Evolutionary conservation across 257 asterid species (phyloP).

Genomic region (Nicotiana tomentosiformis): DNA sequence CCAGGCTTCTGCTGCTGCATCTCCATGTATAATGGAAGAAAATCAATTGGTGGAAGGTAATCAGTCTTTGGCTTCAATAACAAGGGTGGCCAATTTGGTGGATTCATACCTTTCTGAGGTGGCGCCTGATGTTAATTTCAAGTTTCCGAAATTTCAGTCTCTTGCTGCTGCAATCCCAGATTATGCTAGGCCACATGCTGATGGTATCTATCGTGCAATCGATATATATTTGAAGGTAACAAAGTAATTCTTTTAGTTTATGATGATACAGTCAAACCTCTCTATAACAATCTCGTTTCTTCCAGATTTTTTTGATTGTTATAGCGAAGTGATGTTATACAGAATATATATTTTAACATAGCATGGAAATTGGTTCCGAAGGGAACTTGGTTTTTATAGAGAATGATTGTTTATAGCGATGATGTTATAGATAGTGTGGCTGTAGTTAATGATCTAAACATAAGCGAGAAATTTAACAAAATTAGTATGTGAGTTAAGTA

Average conservation of each 20-base stretch:
- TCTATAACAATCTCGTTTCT: too few relatives aligned
- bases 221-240: constrained; percentile 85
- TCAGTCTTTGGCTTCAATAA: constrained; percentile 46
- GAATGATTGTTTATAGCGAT: too few relatives aligned
- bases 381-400: too few relatives aligned
- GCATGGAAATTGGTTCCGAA: too few relatives aligned
- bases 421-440: too few relatives aligned
- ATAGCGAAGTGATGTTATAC: too few relatives aligned
- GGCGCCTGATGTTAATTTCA: constrained; percentile 67
- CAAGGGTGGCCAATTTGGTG: constrained; percentile 76
- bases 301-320: too few relatives aligned
- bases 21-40: constrained; percentile 67
- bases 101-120: constrained; percentile 88
- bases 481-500: not conserved
- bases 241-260: not conserved
- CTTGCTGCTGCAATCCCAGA: constrained; percentile 82
- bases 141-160: constrained; percentile 66
- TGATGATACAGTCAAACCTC: too few relatives aligned
- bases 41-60: constrained; percentile 31
- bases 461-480: not conserved
- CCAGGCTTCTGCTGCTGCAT: constrained; percentile 45
- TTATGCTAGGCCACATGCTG: constrained; percentile 71
- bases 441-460: not conserved
- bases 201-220: constrained; percentile 84
- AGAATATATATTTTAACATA: too few relatives aligned